Evolutionary conservation across 2,329 filamentous ascomycete species (phyloP), one percentile per base, ranked within the genome.

Genomic region (Didymosphaeria variabile): DNA sequence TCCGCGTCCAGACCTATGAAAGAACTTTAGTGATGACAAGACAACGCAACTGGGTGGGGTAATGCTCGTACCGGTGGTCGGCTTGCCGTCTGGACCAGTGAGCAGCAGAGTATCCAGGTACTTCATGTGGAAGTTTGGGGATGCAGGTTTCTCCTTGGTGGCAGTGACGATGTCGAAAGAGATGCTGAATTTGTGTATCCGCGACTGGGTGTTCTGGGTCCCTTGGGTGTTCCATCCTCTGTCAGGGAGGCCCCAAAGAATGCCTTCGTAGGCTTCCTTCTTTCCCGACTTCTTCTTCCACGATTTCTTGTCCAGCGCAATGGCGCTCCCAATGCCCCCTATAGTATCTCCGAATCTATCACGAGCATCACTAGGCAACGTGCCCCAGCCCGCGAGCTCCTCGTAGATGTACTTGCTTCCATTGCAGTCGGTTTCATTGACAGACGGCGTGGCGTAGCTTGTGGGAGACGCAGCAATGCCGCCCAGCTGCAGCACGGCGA

Each of bases 141-240:
- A 69, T 0, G 86, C 86, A 0, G 88, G 87, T 3, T 81, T 81
- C 1, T 78, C 75, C 1, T 82, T 77, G 0, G 86, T 86, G 2
- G 88, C 86, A 15, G 80, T 73, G 3, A 82, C 79, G 3, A 87
- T 84, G 0, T 83, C 86, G 68, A 92, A 84, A 1, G 81, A 83
- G 51, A 92, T 79, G 53, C 80, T 73, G 73, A 91, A 88, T 71
- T 90, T 89, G 76, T 93, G 90, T 31, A 93, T 83, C 36, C 90
- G 85, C 3, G 85, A 84, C 65, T 91, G 86, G 73, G 85, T 91
- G 73, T 91, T 91, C 19, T 89, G 74, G 0, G 90, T 91, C 66
- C 9, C 90, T 67, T 91, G 80, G 0, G 89, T 91, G 71, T 92
- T 92, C 89, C 90, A 92, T 40, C 90, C 90, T 61, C 89, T 83